Percentiles rank a stretch among this genome's conserved stretches.
phyloP scores from a whole-genome alignment of 495 filamentous ascomycete species.

The Letharia columbiana region DNA sequence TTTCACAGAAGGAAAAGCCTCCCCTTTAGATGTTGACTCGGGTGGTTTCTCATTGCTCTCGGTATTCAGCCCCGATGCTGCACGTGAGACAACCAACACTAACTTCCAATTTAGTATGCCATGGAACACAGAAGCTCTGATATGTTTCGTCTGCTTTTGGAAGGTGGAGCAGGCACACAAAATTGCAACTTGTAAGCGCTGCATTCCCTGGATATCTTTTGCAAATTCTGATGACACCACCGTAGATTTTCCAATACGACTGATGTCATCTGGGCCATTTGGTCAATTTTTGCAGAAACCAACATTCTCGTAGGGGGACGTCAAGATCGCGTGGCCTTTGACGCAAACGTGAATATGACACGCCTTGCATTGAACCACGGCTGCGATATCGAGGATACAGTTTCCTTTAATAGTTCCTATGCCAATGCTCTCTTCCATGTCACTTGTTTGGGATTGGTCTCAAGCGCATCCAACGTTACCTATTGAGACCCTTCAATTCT shows the following conservation, averaged over 20 bases:
- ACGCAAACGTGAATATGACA: neutral
- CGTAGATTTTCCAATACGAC: accelerated
- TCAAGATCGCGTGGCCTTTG: neutral
- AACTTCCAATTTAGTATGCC: neutral
- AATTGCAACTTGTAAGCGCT: neutral
- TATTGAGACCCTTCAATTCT: neutral
- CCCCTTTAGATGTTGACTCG: slow-evolving; percentile 5
- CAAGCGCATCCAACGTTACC: no score
- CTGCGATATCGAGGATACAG: neutral
- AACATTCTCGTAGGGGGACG: neutral
- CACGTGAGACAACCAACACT: neutral
- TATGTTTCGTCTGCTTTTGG: neutral
- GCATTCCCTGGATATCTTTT: neutral
- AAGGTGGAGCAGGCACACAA: neutral
- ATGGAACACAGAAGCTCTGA: neutral
- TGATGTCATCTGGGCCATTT: neutral
- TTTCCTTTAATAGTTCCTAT: no score
- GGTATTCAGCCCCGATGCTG: neutral
- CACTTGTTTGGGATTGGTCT: accelerated
- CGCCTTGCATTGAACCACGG: neutral
- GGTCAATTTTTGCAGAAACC: no score
- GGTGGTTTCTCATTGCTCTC: neutral
- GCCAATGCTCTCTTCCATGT: neutral
- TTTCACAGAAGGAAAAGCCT: neutral
- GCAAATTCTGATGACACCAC: neutral